These are phyloP conservation scores for Volvariella surrecta DNA, from an alignment of 1,284 basidiomycete species.

Conservation along the genomic window DNA sequence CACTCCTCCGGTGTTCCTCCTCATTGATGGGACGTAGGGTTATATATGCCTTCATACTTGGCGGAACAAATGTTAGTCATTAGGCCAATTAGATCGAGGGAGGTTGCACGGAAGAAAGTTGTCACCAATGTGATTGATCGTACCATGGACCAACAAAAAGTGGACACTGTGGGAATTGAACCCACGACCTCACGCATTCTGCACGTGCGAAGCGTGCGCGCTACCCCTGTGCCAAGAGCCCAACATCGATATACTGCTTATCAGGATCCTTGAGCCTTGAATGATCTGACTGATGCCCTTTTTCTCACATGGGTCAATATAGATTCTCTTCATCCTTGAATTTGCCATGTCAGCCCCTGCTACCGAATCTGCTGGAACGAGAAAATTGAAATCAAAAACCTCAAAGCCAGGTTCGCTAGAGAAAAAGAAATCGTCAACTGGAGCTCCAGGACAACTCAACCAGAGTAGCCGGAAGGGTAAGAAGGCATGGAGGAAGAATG, in stretches of 20 bases:
- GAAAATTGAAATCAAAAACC: background rate
- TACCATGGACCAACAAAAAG: no score
- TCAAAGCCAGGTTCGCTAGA: background rate
- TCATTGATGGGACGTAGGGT: no score
- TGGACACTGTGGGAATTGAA: conserved; percentile 29
- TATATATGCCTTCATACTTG: no score
- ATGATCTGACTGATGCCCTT: background rate
- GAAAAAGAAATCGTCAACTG: conserved; percentile 18
- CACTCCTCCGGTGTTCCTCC: no score
- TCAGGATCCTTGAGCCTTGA: background rate
- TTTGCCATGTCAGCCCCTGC: background rate
- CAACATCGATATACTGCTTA: conserved; percentile 5
- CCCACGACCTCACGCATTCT: conserved; percentile 26
- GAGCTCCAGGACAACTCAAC: conserved; percentile 60
- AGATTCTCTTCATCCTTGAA: background rate
- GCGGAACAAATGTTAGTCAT: no score
- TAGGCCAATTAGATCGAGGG: no score
- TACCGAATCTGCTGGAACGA: background rate
- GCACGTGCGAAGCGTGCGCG: conserved; percentile 27
- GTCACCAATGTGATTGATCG: no score
- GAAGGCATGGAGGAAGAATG: conserved; percentile 89
- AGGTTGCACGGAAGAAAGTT: no score
- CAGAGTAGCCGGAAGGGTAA: conserved; percentile 86
- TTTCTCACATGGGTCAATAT: no score
- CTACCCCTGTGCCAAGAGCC: conserved; percentile 27